Evolutionary conservation across 2,329 filamentous ascomycete species (phyloP).

Genomic region (Purpureocillium lavendulum): DNA sequence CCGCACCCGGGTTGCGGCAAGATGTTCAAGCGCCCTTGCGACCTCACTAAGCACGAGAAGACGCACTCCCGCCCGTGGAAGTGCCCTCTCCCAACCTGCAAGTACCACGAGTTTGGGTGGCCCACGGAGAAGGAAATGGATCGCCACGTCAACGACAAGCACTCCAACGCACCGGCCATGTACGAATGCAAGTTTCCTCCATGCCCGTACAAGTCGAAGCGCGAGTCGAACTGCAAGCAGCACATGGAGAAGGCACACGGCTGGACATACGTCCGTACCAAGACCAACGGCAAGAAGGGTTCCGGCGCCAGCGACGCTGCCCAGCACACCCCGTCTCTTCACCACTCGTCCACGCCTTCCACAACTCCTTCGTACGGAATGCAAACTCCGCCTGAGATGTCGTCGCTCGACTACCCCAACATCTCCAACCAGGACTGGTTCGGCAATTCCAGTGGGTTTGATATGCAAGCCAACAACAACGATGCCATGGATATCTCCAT

Average conservation of each 20-base stretch:
- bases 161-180: conserved; percentile 70
- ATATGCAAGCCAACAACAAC: conserved; percentile 27
- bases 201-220: conserved; percentile 91
- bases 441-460: conserved; percentile 18
- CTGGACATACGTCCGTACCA: conserved; percentile 85
- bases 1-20: conserved; percentile 71
- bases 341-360: conserved; percentile 54
- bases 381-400: conserved; percentile 50
- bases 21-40: conserved; percentile 93
- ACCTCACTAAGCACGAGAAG: conserved; percentile 96
- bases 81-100: conserved; percentile 74
- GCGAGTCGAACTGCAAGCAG: conserved; percentile 94
- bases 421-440: conserved; percentile 38
- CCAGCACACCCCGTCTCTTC: conserved; percentile 50
- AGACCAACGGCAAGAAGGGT: conserved; percentile 72
- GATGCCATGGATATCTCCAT: conserved; percentile 32
- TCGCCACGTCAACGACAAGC: conserved; percentile 93
- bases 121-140: conserved; percentile 97
- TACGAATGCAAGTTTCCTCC: conserved; percentile 76
- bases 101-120: conserved; percentile 85
- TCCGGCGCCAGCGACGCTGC: conserved; percentile 33
- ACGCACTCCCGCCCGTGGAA: conserved; percentile 96
- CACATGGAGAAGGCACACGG: conserved; percentile 97
- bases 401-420: conserved; percentile 28
- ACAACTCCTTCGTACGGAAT: conserved; percentile 40